These are phyloP conservation scores for Somion occarium DNA, from an alignment of 1,284 basidiomycete species.

Conservation along the genomic window DNA sequence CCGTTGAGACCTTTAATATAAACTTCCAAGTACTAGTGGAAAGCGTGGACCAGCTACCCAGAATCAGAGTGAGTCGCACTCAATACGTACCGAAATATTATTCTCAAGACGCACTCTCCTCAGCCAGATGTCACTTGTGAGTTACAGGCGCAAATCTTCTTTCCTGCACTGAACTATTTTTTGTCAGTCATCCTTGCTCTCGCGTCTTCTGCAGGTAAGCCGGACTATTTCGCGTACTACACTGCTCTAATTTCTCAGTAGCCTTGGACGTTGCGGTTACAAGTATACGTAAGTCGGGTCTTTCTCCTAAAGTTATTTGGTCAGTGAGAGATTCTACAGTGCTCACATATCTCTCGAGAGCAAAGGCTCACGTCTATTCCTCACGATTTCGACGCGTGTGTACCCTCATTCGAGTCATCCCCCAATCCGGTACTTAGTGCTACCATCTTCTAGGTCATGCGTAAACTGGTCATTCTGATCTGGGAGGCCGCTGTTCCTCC, in stretches of 20 bases:
- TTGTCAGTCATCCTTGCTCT: slow-evolving; percentile 19
- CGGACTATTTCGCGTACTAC: background rate
- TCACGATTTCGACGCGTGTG: slow-evolving; percentile 23
- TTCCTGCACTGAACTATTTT: slow-evolving; percentile 3
- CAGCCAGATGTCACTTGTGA: slow-evolving; percentile 7
- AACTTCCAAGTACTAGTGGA: slow-evolving; percentile 15
- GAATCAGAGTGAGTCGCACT: slow-evolving; percentile 17
- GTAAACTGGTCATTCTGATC: slow-evolving; percentile 21
- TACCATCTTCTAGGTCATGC: slow-evolving; percentile 16
- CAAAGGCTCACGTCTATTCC: slow-evolving; percentile 22
- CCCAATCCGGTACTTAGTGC: no score
- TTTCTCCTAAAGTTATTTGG: background rate
- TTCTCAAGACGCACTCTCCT: background rate
- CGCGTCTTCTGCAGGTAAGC: slow-evolving; percentile 23
- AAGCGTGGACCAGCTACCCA: slow-evolving; percentile 14
- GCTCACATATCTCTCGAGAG: slow-evolving; percentile 23
- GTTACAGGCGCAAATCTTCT: background rate
- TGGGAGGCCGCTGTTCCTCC: slow-evolving; percentile 30
- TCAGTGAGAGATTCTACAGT: slow-evolving; percentile 12
- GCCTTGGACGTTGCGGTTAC: slow-evolving; percentile 25
- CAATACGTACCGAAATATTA: background rate
- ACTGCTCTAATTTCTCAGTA: slow-evolving; percentile 4
- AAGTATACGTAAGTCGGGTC: slow-evolving; percentile 17
- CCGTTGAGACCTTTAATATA: slow-evolving; percentile 16
- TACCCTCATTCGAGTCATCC: no score